phyloP scores from a whole-genome alignment of 2,329 filamentous ascomycete species.

The Atkinsonella texensis region DNA sequence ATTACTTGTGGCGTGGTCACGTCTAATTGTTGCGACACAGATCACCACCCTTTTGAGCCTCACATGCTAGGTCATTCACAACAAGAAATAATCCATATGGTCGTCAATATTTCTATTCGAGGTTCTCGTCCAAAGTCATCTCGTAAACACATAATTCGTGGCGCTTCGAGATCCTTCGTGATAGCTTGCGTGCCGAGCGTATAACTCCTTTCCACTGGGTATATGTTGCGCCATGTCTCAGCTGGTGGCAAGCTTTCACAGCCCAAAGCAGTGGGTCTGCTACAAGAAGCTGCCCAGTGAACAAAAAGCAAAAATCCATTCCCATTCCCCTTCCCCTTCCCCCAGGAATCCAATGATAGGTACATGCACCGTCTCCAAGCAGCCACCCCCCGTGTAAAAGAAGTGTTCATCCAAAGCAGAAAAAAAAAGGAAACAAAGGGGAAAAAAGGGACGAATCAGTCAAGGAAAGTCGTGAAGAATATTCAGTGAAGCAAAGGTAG shows the following conservation, averaged over 20 bases:
- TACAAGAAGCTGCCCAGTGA: not conserved
- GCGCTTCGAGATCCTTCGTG: not conserved
- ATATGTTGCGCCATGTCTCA: constrained; percentile 2
- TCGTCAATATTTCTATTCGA: too few relatives aligned
- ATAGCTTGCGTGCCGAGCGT: not conserved
- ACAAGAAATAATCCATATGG: not conserved
- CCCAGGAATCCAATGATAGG: not conserved
- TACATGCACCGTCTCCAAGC: not conserved
- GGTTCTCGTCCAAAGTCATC: not conserved
- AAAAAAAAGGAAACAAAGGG: not conserved
- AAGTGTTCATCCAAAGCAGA: not conserved
- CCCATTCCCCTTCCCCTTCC: not conserved
- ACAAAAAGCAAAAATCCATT: not conserved
- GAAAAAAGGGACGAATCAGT: not conserved
- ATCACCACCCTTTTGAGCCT: too few relatives aligned
- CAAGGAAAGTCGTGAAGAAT: constrained; percentile 1
- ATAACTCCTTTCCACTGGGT: constrained; percentile 1
- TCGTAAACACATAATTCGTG: not conserved
- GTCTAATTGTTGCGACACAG: too few relatives aligned
- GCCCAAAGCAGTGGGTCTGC: not conserved
- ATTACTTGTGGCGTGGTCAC: too few relatives aligned
- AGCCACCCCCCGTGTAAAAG: not conserved
- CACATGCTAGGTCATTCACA: not conserved
- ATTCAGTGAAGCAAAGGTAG: not conserved
- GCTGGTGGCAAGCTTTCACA: not conserved